Percentiles rank a stretch among this genome's conserved stretches.
Evolutionary conservation across 1,284 basidiomycete genomes (phyloP).

Genomic region (Cutaneotrichosporon cavernicola): DNA sequence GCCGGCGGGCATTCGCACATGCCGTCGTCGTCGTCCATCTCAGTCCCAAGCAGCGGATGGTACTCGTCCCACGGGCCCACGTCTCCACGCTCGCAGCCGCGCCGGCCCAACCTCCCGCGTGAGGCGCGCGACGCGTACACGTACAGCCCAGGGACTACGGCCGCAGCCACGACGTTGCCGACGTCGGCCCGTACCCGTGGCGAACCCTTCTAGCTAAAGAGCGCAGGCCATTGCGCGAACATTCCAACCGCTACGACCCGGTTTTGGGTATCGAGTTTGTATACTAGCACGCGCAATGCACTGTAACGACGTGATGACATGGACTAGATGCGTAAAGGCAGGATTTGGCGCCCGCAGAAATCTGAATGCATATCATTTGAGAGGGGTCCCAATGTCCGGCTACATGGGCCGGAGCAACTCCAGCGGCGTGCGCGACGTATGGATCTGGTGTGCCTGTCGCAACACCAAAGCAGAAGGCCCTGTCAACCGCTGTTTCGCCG

Average conservation of each 20-base stretch:
- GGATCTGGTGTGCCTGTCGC: too few species aligned
- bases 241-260: not conserved
- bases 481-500: too few species aligned
- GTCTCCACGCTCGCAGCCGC: not conserved
- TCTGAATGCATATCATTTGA: too few species aligned
- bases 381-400: too few species aligned
- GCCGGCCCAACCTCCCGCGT: not conserved
- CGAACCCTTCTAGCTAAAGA: not conserved
- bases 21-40: not conserved
- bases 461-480: too few species aligned
- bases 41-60: not conserved
- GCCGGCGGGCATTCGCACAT: not conserved
- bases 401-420: too few species aligned
- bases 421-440: too few species aligned
- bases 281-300: slow-evolving; percentile 1
- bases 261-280: slow-evolving; percentile 1
- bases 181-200: not conserved
- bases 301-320: not conserved
- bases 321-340: not conserved
- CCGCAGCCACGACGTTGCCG: not conserved
- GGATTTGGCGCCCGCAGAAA: too few species aligned
- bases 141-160: not conserved
- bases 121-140: not conserved
- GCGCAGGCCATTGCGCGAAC: not conserved
- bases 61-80: not conserved